phyloP scores from a whole-genome alignment of 2,329 filamentous ascomycete genomes.

The Cordyceps cateniannulata region DNA sequence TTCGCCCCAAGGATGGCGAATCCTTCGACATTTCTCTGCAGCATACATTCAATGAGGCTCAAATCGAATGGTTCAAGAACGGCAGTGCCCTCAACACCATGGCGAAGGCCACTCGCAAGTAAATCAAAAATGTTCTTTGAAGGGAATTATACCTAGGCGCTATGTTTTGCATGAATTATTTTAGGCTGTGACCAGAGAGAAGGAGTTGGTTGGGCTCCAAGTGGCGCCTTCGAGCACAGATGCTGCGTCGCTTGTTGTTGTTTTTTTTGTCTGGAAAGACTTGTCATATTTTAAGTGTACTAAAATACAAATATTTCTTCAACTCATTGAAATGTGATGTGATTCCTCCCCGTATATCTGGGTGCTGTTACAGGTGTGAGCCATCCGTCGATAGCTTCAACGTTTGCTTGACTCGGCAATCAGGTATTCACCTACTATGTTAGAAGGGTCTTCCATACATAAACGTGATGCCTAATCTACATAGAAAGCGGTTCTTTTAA shows the following conservation, averaged over 20 bases:
- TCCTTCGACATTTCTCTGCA: conserved; percentile 75
- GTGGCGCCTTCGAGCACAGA: not conserved
- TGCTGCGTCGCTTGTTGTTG: not conserved
- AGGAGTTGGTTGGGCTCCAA: not conserved
- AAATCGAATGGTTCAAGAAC: conserved; percentile 99
- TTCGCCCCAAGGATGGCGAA: conserved; percentile 84
- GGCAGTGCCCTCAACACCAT: conserved; percentile 97
- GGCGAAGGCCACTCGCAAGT: conserved; percentile 58
- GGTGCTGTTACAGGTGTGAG: too few relatives aligned
- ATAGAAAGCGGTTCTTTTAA: too few relatives aligned
- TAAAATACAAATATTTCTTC: not conserved
- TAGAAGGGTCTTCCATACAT: too few relatives aligned
- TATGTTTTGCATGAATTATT: conserved; percentile 7
- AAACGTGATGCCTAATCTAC: too few relatives aligned
- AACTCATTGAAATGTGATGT: too few relatives aligned
- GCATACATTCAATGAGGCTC: conserved; percentile 97
- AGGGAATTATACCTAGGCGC: conserved; percentile 9
- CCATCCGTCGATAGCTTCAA: too few relatives aligned
- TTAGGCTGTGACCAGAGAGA: conserved; percentile 3
- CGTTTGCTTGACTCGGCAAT: too few relatives aligned
- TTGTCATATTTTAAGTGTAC: conserved; percentile 10
- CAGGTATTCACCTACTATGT: too few relatives aligned
- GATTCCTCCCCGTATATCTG: too few relatives aligned
- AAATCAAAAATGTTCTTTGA: conserved; percentile 14
- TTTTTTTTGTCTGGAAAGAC: conserved; percentile 6